phyloP scores from a whole-genome alignment of 805 yeast species.

The Hanseniaspora pseudoguilliermondii region DNA sequence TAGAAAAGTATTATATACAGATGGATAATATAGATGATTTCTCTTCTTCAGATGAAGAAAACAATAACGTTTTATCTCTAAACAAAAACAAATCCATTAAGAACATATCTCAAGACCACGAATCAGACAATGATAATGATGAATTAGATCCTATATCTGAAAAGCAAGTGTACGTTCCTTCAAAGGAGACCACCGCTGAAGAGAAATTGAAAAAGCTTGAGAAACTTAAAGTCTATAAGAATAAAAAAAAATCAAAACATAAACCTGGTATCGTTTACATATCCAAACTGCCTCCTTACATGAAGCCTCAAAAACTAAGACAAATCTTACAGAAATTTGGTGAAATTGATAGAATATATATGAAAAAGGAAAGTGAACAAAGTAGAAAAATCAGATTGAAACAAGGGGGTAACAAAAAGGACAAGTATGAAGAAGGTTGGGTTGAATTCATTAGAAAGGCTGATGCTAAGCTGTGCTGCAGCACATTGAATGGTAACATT shows the following conservation, averaged over 20 bases:
- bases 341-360: conserved; percentile 67
- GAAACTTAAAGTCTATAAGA: conserved; percentile 35
- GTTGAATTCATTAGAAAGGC: conserved; percentile 74
- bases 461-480: conserved; percentile 80
- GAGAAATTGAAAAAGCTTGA: conserved; percentile 44
- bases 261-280: conserved; percentile 88
- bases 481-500: conserved; percentile 73
- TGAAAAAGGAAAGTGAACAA: conserved; percentile 71
- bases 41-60: conserved; percentile 7
- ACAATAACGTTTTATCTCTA: background rate
- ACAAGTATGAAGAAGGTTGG: conserved; percentile 90
- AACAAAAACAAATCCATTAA: conserved; percentile 2
- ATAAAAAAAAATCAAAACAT: conserved; percentile 39
- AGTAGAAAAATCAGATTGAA: conserved; percentile 56
- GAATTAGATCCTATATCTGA: conserved; percentile 12
- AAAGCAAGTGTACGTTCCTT: conserved; percentile 18
- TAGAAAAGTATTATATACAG: no score
- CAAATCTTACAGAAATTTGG: conserved; percentile 76
- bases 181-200: conserved; percentile 21
- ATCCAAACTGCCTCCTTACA: conserved; percentile 86
- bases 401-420: conserved; percentile 84
- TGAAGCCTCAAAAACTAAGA: conserved; percentile 87
- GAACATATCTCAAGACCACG: background rate
- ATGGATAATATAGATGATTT: conserved; percentile 10
- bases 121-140: conserved; percentile 15